phyloP scores from a whole-genome alignment of 164 flowering plant genomes.

The Vitis riparia region DNA sequence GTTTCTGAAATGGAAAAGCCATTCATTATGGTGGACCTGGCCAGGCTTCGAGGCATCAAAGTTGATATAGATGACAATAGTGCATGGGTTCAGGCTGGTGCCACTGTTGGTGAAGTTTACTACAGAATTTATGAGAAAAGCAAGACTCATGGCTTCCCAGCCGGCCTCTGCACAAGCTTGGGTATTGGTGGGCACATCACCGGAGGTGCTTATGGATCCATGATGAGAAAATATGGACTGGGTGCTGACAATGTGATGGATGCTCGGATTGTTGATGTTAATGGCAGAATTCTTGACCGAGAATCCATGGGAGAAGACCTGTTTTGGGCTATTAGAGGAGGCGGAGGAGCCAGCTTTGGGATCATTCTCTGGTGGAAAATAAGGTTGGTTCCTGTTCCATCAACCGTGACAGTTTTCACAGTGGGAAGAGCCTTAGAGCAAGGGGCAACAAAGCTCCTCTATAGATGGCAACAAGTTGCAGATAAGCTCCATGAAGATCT shows the following conservation, averaged over 20 bases:
- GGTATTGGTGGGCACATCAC: conserved; percentile 46
- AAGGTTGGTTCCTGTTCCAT: conserved; percentile 25
- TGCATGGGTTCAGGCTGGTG: conserved; percentile 50
- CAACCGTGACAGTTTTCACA: conserved; percentile 25
- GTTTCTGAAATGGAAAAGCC: conserved; percentile 33
- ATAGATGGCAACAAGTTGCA: conserved; percentile 25
- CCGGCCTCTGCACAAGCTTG: conserved; percentile 37
- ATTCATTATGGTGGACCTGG: conserved; percentile 36
- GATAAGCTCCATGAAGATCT: conserved; percentile 18
- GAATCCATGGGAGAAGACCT: conserved; percentile 29
- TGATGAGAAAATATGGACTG: conserved; percentile 51
- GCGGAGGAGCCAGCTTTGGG: conserved; percentile 31
- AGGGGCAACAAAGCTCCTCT: conserved; percentile 7
- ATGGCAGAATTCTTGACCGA: conserved; percentile 21
- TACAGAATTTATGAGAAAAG: conserved; percentile 34
- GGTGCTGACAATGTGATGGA: conserved; percentile 43
- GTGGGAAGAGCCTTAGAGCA: conserved; percentile 15
- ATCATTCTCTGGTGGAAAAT: conserved; percentile 24
- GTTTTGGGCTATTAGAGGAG: conserved; percentile 36
- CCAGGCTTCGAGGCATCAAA: conserved; percentile 26
- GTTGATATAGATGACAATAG: conserved; percentile 25
- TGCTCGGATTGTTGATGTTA: conserved; percentile 32
- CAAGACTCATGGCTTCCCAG: conserved; percentile 36
- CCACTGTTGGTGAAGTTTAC: conserved; percentile 47
- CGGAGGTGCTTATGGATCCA: conserved; percentile 43